Evolutionary conservation across 495 filamentous ascomycete species (phyloP).

Genomic region (Extremus antarcticus): DNA sequence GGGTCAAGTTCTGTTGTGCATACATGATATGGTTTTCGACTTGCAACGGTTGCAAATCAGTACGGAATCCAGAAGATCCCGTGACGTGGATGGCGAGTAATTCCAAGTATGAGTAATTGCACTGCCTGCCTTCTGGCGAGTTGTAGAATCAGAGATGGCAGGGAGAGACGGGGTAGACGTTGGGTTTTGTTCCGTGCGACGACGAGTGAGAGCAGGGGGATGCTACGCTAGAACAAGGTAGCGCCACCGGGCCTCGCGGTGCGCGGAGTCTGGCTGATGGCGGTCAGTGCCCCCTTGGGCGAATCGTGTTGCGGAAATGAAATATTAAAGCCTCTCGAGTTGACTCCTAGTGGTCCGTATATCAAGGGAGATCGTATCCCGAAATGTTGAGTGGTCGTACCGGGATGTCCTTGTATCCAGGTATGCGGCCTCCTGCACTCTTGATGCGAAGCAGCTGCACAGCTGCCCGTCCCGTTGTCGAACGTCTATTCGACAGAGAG

Average conservation of each 20-base stretch:
- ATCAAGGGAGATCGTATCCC: too few relatives aligned
- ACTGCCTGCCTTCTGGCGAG: not conserved
- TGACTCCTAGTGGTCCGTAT: not conserved
- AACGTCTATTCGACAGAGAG: not conserved
- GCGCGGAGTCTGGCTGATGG: not conserved
- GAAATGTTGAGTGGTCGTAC: too few relatives aligned
- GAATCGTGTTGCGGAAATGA: not conserved
- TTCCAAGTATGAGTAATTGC: not conserved
- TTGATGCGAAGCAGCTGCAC: not conserved
- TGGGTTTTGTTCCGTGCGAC: not conserved
- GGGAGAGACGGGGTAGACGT: not conserved
- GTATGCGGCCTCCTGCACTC: not conserved
- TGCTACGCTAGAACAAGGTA: too few relatives aligned
- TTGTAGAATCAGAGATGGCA: not conserved
- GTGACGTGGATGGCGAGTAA: not conserved
- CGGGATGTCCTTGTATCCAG: not conserved
- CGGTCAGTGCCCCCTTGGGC: not conserved
- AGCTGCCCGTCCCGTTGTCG: constrained; percentile 1
- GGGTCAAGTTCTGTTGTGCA: constrained; percentile 27
- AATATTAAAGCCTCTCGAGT: not conserved
- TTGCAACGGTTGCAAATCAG: constrained; percentile 14
- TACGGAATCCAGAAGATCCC: constrained; percentile 4
- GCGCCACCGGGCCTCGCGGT: too few relatives aligned
- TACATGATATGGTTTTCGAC: constrained; percentile 4
- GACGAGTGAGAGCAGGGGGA: not conserved